Conservation (phyloP, 1,139 yeast genomes). For the Sugiyamaella neomexicana region DNA sequence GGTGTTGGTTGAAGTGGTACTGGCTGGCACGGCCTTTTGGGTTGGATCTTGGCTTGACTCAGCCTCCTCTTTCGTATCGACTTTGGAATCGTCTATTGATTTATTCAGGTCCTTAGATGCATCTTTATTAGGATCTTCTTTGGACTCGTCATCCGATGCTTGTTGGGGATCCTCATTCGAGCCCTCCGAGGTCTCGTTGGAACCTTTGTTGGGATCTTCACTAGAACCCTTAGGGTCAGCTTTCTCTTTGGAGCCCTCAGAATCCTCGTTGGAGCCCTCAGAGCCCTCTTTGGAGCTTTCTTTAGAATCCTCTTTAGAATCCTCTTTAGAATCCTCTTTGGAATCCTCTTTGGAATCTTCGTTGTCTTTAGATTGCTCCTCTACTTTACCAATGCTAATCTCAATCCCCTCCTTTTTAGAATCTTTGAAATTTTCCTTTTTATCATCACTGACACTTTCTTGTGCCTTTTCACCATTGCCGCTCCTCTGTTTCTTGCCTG, state of each 20-base stretch:
- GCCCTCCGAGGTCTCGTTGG: not conserved
- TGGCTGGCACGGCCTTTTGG: slow-evolving; percentile 2
- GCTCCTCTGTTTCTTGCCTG: slow-evolving; percentile 3
- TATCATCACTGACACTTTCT: slow-evolving; percentile 11
- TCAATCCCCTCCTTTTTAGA: not conserved
- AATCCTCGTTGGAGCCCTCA: not conserved
- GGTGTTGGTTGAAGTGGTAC: not conserved
- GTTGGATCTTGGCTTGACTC: no score
- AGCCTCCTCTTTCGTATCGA: slow-evolving; percentile 4
- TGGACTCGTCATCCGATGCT: slow-evolving; percentile 7
- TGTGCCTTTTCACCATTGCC: not conserved
- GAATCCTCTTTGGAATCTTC: not conserved
- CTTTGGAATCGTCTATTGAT: slow-evolving; percentile 13
- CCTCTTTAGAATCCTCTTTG: slow-evolving; percentile 6
- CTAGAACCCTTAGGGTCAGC: no score
- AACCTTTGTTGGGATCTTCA: slow-evolving; percentile 2
- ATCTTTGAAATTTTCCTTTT: slow-evolving; percentile 13
- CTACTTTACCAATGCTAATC: not conserved
- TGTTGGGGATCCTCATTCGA: not conserved
- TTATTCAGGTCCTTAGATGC: no score
- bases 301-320: slow-evolving; percentile 7
- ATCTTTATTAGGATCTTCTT: no score
- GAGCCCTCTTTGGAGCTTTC: no score
- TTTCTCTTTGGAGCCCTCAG: not conserved
- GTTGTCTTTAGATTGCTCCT: slow-evolving; percentile 6